A percentile compares a stretch with the other conserved stretches of the same genome.
phyloP scores from a whole-genome alignment of 2,329 filamentous ascomycete genomes.

The Xylariaceae sp. region DNA sequence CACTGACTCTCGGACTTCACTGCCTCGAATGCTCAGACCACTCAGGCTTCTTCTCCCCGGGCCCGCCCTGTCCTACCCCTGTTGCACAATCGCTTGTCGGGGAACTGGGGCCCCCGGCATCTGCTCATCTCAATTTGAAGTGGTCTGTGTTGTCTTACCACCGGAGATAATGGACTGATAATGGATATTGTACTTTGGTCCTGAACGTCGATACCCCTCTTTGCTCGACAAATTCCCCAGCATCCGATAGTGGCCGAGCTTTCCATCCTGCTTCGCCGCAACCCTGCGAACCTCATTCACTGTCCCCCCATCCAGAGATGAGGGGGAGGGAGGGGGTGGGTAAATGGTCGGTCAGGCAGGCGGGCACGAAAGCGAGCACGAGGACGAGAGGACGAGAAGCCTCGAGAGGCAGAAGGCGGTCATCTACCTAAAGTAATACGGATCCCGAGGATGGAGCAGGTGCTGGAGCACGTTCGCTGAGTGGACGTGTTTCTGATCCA shows the following conservation, averaged over 20 bases:
- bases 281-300: constrained; percentile 10
- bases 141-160: constrained; percentile 21
- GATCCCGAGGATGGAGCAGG: no score
- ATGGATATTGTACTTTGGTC: constrained; percentile 7
- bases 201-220: constrained; percentile 14
- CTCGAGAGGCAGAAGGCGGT: background rate
- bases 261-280: constrained; percentile 14
- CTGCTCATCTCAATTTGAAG: constrained; percentile 25
- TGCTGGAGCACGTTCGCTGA: constrained; percentile 11
- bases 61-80: constrained; percentile 12
- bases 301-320: no score
- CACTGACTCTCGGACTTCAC: no score
- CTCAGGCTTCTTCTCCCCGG: constrained; percentile 5
- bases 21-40: no score
- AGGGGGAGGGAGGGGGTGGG: no score
- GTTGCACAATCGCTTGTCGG: constrained; percentile 17
- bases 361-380: no score
- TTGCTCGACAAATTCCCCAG: constrained; percentile 8
- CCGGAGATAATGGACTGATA: constrained; percentile 24
- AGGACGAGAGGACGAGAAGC: background rate
- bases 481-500: constrained; percentile 20
- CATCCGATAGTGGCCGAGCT: constrained; percentile 18
- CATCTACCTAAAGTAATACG: background rate
- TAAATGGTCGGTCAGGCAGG: no score
- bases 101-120: constrained; percentile 17